Evolutionary conservation across 2,329 filamentous ascomycete genomes (phyloP), one percentile per base, ranked within the genome.

Genomic region (Madurella mycetomatis): DNA sequence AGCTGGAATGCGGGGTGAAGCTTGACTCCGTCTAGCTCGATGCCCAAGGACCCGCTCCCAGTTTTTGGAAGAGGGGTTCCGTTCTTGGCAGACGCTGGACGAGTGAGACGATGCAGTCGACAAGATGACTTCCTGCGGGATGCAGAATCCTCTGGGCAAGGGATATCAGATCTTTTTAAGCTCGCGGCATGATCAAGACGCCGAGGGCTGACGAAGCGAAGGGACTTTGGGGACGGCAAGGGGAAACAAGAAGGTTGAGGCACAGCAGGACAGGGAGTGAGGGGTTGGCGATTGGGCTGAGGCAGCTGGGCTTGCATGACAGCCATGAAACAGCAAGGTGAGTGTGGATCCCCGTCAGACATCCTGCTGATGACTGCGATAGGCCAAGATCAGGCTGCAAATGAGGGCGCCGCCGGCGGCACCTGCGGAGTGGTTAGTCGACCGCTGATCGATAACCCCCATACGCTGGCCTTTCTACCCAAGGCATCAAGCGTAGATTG

Each of bases 211-310:
- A 3, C 3, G 25, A 42, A 25, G 34, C 42, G 40, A 13, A 12
- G 40, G 12, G 32, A 19, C 7, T 7, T 3, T 25, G 25, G 25
- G 7, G 25, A 3, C 25, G 3, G 25, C 4, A 25, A 25, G 25
- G 25, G 25, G 25, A 32, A 15, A 30, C n/a, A n/a, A 51, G 34
- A 45, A 45, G 50, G 44, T 39, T 47, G 50, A 47, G 50, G 45
- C 13, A 32, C 41, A 43, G 37, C 37, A 51, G 30, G 47, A 19
- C 40, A 41, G 39, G 32, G 32, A 31, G 44, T 19, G 18, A 42
- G 49, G 41, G 49, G 40, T 31, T 41, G n/a, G 34, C 49, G 53
- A 55, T 55, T 49, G 53, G 49, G 53, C 43, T 37, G 41, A 37
- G 37, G 47, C 25, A 45, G 43, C 47, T 50, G 51, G 7, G 41